Percentiles rank a stretch among this genome's conserved stretches.
Conservation (phyloP, 441 rosid genomes). For the Metrosideros polymorpha region DNA sequence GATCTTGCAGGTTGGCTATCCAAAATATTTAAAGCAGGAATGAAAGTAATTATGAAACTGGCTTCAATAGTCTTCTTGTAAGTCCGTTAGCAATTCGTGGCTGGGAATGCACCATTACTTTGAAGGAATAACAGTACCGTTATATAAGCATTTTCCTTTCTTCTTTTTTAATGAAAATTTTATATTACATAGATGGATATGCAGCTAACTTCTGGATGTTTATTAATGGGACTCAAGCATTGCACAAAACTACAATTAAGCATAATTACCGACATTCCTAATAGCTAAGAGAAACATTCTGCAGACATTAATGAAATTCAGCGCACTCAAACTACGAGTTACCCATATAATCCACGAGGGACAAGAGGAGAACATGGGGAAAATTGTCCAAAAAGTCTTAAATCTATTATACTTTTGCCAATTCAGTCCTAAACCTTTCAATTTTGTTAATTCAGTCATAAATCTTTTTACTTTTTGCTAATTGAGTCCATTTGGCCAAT, state of each 20-base stretch:
- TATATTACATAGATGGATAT: not conserved
- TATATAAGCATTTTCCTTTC: not conserved
- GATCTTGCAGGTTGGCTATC: not conserved
- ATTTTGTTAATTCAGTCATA: too few relatives aligned
- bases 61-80: not conserved
- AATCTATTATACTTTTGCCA: too few relatives aligned
- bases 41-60: too few relatives aligned
- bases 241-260: not conserved
- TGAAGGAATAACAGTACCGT: too few relatives aligned
- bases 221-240: not conserved
- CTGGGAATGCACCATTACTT: not conserved
- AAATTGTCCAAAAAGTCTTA: too few relatives aligned
- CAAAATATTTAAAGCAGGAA: not conserved
- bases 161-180: too few relatives aligned
- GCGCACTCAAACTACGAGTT: not conserved
- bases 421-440: too few relatives aligned
- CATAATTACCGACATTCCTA: not conserved
- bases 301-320: not conserved
- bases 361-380: not conserved
- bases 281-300: not conserved
- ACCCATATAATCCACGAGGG: too few relatives aligned
- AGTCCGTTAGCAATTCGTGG: not conserved
- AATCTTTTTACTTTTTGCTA: too few relatives aligned
- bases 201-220: not conserved
- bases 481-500: too few relatives aligned